Base-by-base conservation (phyloP, 495 filamentous ascomycete species). In the Penicillium subrubescens region DNA sequence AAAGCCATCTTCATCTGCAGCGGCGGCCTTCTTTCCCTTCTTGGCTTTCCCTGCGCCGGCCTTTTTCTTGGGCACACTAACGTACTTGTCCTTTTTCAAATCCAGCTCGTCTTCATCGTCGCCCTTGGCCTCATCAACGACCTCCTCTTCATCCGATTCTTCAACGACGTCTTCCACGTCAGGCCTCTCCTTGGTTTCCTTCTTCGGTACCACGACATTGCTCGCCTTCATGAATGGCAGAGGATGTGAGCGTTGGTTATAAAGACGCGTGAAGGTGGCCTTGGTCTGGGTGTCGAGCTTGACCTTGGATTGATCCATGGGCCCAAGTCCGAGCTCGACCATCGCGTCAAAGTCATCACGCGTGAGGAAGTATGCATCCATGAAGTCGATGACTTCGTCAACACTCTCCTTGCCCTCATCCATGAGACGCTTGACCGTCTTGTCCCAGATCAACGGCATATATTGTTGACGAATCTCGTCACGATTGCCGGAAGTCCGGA, bases 351-450 rank as follows among this genome's bases (percentile, higher is more conserved):
- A 97, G 76, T 99, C 95, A 8, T 98, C 95, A 60, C 88, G 87
- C 0, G 95, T 98, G n/a, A 99, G 84, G 77, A 89, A 99, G 75
- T 99, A 99, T 74, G 89, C 90, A 71, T 99, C 95, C 95, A 99
- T 97, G 48, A 97, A 81, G 34, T 93, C 85, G 70, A 97, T 96
- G 46, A 90, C 81, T n/a, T 87, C 85, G 0, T 84, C 80, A 37
- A 95, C 87, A 29, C 83, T 81, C 0, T 93, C 90, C 72, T 92
- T 93, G 68, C 92, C 92, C 54, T 92, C 86, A 0, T 77, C 74
- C 71, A 88, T 85, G 39, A 96, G 80, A 57, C 84, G 84, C 56
- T 88, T 87, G 62, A 97, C 83, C n/a, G 93, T 78, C 67, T 86
- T 83, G 53, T 90, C 84, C 91, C 93, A 97, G n/a, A 99, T 79